Percentiles rank a stretch among this genome's conserved stretches.
These are phyloP conservation scores for Phaeophleospora eucalypticola DNA, from an alignment of 2,329 filamentous ascomycete species.

Conservation along the genomic window DNA sequence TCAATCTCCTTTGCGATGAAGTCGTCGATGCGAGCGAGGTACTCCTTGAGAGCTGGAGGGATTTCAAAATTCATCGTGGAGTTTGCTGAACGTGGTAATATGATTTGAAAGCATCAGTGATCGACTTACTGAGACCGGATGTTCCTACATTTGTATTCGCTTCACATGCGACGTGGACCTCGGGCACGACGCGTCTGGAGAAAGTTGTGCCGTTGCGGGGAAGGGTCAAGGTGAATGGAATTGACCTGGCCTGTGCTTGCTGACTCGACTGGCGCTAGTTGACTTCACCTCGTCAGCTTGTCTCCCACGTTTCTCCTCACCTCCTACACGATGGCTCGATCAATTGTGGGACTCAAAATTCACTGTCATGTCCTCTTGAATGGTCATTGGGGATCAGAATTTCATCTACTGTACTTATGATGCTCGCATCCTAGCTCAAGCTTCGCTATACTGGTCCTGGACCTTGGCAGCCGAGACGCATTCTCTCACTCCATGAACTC, in stretches of 20 bases:
- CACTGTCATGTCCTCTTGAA: too few species aligned
- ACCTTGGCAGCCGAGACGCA: too few species aligned
- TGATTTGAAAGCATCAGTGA: background rate
- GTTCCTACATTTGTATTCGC: background rate
- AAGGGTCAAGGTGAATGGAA: background rate
- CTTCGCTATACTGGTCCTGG: too few species aligned
- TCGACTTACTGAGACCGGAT: background rate
- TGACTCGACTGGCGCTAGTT: background rate
- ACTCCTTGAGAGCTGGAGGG: constrained; percentile 47
- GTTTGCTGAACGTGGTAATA: background rate
- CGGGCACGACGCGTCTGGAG: background rate
- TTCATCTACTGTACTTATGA: too few species aligned
- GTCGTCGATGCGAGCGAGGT: constrained; percentile 44
- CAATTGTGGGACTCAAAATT: too few species aligned
- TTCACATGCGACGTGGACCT: background rate
- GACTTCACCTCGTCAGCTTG: background rate
- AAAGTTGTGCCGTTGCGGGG: background rate
- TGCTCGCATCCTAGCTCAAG: too few species aligned
- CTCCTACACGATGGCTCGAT: too few species aligned
- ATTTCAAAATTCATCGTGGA: constrained; percentile 53
- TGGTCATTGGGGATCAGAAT: too few species aligned
- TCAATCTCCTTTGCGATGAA: constrained; percentile 47
- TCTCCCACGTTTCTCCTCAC: too few species aligned
- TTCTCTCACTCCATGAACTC: constrained; percentile 5
- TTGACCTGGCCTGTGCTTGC: background rate